A percentile compares a stretch with the other conserved stretches of the same genome.
phyloP scores from a whole-genome alignment of 768 basidiomycete genomes.

The Candolleomyces aberdarensis region DNA sequence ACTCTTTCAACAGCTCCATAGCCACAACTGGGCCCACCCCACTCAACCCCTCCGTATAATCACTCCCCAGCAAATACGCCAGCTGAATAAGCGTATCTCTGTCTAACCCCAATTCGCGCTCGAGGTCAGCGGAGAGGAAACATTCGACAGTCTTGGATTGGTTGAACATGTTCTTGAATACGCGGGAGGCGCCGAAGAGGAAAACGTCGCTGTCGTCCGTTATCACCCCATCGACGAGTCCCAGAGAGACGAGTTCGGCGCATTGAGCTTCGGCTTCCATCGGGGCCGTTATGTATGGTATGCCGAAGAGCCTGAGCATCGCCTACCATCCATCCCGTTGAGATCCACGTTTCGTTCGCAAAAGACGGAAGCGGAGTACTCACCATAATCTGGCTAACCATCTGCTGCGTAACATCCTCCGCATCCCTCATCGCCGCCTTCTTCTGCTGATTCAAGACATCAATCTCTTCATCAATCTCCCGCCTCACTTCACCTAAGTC shows the following conservation, averaged over 20 bases:
- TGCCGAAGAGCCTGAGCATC: conserved; percentile 91
- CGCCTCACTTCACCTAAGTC: conserved; percentile 76
- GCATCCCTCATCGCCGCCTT: conserved; percentile 91
- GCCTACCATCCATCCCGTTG: conserved; percentile 42
- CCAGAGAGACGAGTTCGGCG: conserved; percentile 80
- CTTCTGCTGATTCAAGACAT: conserved; percentile 72
- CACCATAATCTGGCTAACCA: conserved; percentile 84
- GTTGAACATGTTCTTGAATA: conserved; percentile 99
- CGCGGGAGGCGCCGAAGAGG: conserved; percentile 91
- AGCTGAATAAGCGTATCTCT: conserved; percentile 83
- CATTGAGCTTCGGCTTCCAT: conserved; percentile 99
- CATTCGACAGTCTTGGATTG: conserved; percentile 98
- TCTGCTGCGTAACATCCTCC: conserved; percentile 93
- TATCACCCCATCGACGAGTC: conserved; percentile 94
- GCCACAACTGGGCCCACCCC: conserved; percentile 95
- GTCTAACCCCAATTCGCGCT: conserved; percentile 83
- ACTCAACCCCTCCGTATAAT: conserved; percentile 90
- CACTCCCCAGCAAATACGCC: conserved; percentile 93
- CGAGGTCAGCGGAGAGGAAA: conserved; percentile 81
- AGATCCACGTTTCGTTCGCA: not conserved
- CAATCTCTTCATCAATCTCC: conserved; percentile 93
- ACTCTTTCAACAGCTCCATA: conserved; percentile 93
- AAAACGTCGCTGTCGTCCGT: conserved; percentile 99
- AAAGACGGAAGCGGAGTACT: conserved; percentile 13
- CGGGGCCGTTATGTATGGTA: conserved; percentile 97